These are phyloP conservation scores for Przewalskia tangutica DNA, from an alignment of 257 asterid genomes.

Conservation along the genomic window DNA sequence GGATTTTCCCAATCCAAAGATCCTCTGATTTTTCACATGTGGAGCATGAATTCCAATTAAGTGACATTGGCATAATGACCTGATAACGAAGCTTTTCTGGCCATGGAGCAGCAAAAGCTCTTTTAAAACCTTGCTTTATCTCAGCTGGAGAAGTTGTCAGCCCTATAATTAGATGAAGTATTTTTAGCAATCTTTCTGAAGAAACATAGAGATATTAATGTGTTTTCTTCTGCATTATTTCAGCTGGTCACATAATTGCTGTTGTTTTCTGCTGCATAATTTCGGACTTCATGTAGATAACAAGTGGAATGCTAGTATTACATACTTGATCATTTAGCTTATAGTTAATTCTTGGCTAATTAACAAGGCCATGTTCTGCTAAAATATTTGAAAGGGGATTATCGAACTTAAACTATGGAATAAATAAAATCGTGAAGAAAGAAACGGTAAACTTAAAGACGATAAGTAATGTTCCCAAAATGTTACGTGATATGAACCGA, in stretches of 20 bases:
- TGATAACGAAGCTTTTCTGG: conserved; percentile 86
- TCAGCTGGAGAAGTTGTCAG: conserved; percentile 49
- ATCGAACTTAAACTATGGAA: too few species aligned
- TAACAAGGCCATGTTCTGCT: background rate
- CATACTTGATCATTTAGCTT: background rate
- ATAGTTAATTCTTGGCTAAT: background rate
- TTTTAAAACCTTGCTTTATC: conserved; percentile 77
- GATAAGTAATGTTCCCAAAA: too few species aligned
- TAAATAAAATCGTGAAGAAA: too few species aligned
- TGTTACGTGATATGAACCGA: too few species aligned
- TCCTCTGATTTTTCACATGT: background rate
- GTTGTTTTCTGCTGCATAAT: background rate
- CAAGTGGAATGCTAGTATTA: too few species aligned
- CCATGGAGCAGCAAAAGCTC: conserved; percentile 89
- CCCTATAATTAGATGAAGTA: conserved; percentile 30
- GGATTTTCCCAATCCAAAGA: background rate
- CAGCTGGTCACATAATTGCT: background rate
- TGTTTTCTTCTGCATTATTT: background rate
- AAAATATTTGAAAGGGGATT: too few species aligned
- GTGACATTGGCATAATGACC: conserved; percentile 23
- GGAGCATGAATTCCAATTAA: background rate
- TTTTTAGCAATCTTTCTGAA: background rate
- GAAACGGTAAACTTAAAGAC: too few species aligned
- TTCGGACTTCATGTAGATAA: background rate
- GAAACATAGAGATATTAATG: background rate